Evolutionary conservation across 257 asterid genomes (phyloP), one percentile per base, ranked within the genome.

Genomic region (Orobanche coerulescens): DNA sequence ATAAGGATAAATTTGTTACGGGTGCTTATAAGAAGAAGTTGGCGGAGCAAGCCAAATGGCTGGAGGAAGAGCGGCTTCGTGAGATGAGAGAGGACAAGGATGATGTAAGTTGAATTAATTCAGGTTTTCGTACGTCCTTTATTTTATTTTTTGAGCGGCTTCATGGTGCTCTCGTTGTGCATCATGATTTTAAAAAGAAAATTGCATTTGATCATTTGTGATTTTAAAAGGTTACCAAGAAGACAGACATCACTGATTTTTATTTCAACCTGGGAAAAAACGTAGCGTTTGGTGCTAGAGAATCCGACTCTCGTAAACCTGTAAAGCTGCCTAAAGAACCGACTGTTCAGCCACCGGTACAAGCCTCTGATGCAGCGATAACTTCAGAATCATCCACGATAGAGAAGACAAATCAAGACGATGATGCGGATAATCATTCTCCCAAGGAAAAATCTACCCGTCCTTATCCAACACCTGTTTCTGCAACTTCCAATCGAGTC

Each of bases 31-130:
- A 90, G 75, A 84, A 60, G 87, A 90, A 87, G 75, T 86, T 90
- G 36, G 95, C 91, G 4, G 98, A 91, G 79, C 96, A 88, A 80
- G 87, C 84, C 37, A 91, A 91, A 66, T 91, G 95, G 96, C 34
- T 75, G 72, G 81, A 88, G 73, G 98, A 88, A 77, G 96, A 91
- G 75, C 90, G 95, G 58, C 86, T 80, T 30, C 94, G 95, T 37
- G 89, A 86, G 71, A 65, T 89, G 75, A 76, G 76, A 57, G 95
- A 86, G 73, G 84, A 78, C 71, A 84, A 69, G 80, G 95, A 89
- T 0, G 96, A 89, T 65, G 96, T 86, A 74, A 62, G 91, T 74
- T 37, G 59, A 46, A 36, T 61, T 61, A 24, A 44, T 47, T 61
- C 47, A 56, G 24, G 16, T 34, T 68, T 46, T 37, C 36, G 18